phyloP scores from a whole-genome alignment of 1,139 yeast species.

The Saccharomyces hybrid region DNA sequence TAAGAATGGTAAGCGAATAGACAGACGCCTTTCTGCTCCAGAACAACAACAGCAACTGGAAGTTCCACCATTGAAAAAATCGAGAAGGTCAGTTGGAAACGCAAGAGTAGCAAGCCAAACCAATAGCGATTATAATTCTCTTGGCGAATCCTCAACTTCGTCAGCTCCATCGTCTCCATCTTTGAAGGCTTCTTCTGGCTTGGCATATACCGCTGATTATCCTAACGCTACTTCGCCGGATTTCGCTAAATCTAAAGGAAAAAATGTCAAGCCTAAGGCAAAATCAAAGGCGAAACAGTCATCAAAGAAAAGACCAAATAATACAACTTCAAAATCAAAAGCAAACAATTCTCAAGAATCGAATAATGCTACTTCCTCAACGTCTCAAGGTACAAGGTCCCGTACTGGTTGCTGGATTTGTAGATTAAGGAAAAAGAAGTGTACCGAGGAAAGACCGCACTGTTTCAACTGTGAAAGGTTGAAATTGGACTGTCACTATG shows the following conservation, averaged over 20 bases:
- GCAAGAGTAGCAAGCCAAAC: background rate
- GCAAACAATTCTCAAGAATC: conserved; percentile 10
- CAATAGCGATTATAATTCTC: background rate
- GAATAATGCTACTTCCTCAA: conserved; percentile 7
- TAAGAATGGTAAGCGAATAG: conserved; percentile 29
- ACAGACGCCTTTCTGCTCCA: conserved; percentile 16
- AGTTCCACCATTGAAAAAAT: conserved; percentile 1
- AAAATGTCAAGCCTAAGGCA: conserved; percentile 1
- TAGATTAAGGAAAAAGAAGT: conserved; percentile 54
- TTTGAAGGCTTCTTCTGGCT: background rate
- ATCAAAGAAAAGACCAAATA: conserved; percentile 4
- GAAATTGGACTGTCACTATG: conserved; percentile 44
- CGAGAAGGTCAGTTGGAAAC: background rate
- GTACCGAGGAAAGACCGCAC: conserved; percentile 52
- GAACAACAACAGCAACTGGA: conserved; percentile 5
- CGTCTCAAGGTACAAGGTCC: conserved; percentile 36
- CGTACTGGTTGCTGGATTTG: conserved; percentile 66
- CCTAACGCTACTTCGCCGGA: background rate
- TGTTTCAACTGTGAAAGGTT: conserved; percentile 50
- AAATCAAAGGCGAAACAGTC: conserved; percentile 1
- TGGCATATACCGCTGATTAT: background rate
- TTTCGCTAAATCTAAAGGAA: background rate
- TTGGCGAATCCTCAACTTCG: background rate
- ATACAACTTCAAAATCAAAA: background rate
- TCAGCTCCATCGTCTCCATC: background rate